A percentile compares a stretch with the other conserved stretches of the same genome.
These are phyloP conservation scores for Karstenula rhodostoma DNA, from an alignment of 2,329 filamentous ascomycete species.

Conservation along the genomic window DNA sequence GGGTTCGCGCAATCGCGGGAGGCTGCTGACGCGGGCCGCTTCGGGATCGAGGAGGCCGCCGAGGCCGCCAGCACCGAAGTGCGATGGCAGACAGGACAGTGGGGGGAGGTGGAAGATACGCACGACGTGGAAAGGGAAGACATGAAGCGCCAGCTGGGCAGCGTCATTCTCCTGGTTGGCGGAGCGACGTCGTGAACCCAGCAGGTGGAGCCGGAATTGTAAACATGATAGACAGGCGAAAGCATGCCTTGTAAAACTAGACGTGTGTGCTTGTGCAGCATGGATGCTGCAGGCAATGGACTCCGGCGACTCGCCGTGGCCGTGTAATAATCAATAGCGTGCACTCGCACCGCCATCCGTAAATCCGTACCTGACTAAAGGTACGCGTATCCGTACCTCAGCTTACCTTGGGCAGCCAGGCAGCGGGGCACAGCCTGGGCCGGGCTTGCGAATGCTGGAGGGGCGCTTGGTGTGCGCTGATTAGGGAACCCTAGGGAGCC, in stretches of 20 bases:
- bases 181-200: constrained; percentile 28
- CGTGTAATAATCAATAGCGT: no score
- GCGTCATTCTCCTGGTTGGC: constrained; percentile 79
- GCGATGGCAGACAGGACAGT: constrained; percentile 85
- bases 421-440: not conserved
- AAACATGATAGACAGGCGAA: not conserved
- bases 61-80: constrained; percentile 83
- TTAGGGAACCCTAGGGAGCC: not conserved
- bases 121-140: constrained; percentile 97
- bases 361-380: not conserved
- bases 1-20: constrained; percentile 65
- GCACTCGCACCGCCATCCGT: no score
- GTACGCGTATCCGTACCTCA: not conserved
- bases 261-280: constrained; percentile 4
- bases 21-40: constrained; percentile 55
- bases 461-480: not conserved
- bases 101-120: constrained; percentile 98
- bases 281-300: no score
- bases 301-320: no score
- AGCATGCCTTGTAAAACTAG: not conserved
- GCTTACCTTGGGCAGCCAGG: not conserved
- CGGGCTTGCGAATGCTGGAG: not conserved
- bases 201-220: not conserved
- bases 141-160: constrained; percentile 84
- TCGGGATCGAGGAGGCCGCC: constrained; percentile 85